phyloP scores from a whole-genome alignment of 2,329 filamentous ascomycete genomes.

The Colletotrichum echinochloae region DNA sequence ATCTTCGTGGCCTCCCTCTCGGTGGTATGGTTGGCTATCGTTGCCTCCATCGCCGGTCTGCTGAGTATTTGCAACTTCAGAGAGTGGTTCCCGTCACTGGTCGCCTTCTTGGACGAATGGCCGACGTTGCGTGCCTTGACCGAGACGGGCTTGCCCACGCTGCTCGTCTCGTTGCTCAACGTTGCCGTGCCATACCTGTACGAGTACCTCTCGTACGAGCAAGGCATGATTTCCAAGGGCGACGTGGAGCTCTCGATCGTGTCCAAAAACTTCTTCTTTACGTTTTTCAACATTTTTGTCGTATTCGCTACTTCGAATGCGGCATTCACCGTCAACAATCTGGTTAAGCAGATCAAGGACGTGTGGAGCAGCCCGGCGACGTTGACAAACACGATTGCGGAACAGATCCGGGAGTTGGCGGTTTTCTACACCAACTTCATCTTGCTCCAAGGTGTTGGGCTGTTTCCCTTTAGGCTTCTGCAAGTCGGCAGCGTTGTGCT shows the following conservation, averaged over 20 bases:
- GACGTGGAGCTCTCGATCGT: constrained; percentile 95
- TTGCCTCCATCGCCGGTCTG: constrained; percentile 82
- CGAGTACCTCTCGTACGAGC: constrained; percentile 88
- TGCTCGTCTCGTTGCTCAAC: constrained; percentile 88
- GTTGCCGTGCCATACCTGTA: constrained; percentile 93
- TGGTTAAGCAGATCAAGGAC: constrained; percentile 78
- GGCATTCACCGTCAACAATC: constrained; percentile 82
- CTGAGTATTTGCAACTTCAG: constrained; percentile 85
- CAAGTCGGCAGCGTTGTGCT: constrained; percentile 88
- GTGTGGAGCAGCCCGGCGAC: constrained; percentile 82
- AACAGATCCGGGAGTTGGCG: constrained; percentile 78
- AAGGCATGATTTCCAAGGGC: constrained; percentile 95
- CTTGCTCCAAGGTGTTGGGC: constrained; percentile 90
- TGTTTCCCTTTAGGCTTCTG: constrained; percentile 91
- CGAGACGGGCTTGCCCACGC: constrained; percentile 87
- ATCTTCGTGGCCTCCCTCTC: constrained; percentile 85
- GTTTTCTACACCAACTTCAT: constrained; percentile 95
- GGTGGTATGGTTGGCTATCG: constrained; percentile 87
- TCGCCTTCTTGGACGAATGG: constrained; percentile 74
- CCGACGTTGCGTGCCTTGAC: constrained; percentile 80
- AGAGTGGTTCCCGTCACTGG: constrained; percentile 77
- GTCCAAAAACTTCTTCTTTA: constrained; percentile 99
- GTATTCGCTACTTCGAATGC: constrained; percentile 92
- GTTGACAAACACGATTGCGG: constrained; percentile 80
- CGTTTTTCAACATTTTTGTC: constrained; percentile 98